A percentile compares a stretch with the other conserved stretches of the same genome.
Conservation (phyloP, 768 basidiomycete genomes). For the Kwoniella shandongensis region DNA sequence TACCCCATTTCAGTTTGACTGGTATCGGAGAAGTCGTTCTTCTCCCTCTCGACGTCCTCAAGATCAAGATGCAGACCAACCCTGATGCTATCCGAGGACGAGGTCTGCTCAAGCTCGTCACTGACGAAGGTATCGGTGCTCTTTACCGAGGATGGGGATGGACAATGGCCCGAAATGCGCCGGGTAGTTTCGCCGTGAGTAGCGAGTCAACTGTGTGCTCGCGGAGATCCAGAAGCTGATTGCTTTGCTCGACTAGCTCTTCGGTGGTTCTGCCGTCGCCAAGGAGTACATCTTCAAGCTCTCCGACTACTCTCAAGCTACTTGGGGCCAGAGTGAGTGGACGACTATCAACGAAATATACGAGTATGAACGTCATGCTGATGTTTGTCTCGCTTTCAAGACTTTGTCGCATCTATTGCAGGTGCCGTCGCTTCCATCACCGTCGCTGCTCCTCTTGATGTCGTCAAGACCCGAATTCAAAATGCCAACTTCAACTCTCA, state of each 20-base stretch:
- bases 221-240: background rate
- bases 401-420: conserved; percentile 91
- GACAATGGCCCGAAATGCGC: conserved; percentile 97
- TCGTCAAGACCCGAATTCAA: conserved; percentile 92
- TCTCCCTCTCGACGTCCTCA: conserved; percentile 93
- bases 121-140: conserved; percentile 78
- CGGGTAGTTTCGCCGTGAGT: conserved; percentile 88
- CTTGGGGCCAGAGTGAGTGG: conserved; percentile 74
- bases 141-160: conserved; percentile 98
- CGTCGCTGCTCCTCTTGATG: conserved; percentile 91
- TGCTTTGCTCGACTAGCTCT: conserved; percentile 61
- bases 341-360: background rate
- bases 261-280: conserved; percentile 90
- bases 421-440: conserved; percentile 95
- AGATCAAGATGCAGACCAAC: conserved; percentile 95
- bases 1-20: conserved; percentile 63
- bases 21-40: conserved; percentile 97
- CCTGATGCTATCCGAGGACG: conserved; percentile 97
- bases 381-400: conserved; percentile 17
- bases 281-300: conserved; percentile 92
- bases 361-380: background rate
- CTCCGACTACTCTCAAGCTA: conserved; percentile 87
- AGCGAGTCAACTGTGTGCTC: background rate
- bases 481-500: conserved; percentile 83
- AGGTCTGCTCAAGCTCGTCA: conserved; percentile 80